phyloP scores from a whole-genome alignment of 2,329 filamentous ascomycete species.

The Metarhizium anisopliae region DNA sequence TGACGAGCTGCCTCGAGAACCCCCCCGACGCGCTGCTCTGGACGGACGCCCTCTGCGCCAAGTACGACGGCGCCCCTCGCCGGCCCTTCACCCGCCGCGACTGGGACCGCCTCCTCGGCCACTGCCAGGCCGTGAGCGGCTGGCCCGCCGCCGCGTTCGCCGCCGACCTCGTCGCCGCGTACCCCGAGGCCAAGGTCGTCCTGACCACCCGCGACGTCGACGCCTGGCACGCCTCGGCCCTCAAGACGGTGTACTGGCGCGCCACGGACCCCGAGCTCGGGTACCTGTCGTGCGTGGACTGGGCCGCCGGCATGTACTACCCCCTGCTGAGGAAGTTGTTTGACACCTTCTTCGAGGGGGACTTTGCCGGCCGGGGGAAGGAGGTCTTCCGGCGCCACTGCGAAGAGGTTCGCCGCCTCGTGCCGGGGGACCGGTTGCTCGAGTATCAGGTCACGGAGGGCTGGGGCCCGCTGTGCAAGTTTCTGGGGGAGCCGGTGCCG shows the following conservation, averaged over 20 bases:
- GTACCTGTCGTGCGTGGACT: conserved; percentile 35
- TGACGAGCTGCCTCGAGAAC: too few species aligned
- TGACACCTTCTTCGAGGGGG: conserved; percentile 57
- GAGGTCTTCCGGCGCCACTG: conserved; percentile 43
- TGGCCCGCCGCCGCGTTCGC: conserved; percentile 60
- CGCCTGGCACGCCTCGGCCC: conserved; percentile 51
- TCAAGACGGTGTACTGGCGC: conserved; percentile 61
- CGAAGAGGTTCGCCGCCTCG: conserved; percentile 21
- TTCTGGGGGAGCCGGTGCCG: conserved; percentile 24
- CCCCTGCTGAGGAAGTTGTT: conserved; percentile 64
- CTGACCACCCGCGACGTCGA: conserved; percentile 58
- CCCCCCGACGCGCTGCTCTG: too few species aligned
- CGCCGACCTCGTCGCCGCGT: conserved; percentile 60
- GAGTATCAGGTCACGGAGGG: conserved; percentile 26
- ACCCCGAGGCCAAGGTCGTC: conserved; percentile 64
- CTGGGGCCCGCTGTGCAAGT: conserved; percentile 28
- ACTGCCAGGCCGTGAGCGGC: conserved; percentile 60
- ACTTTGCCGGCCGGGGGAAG: conserved; percentile 58
- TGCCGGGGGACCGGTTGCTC: conserved; percentile 22
- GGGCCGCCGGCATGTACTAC: conserved; percentile 60
- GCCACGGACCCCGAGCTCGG: conserved; percentile 50
- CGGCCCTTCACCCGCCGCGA: conserved; percentile 17
- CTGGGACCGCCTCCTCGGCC: conserved; percentile 60
- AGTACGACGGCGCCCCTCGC: too few species aligned
- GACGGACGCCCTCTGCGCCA: too few species aligned